Evolutionary conservation across 441 rosid species (phyloP).

Genomic region (Gossypium davidsonii): DNA sequence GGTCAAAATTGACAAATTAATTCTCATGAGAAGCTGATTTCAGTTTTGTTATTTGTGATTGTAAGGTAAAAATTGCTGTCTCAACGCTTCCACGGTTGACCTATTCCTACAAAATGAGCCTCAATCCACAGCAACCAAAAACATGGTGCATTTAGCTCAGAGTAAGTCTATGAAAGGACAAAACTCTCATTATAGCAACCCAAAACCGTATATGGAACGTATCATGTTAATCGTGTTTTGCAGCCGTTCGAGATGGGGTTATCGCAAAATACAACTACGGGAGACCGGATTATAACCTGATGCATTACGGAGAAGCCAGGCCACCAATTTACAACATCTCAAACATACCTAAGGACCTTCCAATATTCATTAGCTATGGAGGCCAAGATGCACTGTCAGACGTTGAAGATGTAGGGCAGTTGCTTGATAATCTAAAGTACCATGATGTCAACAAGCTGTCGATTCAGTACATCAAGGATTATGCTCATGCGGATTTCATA

Average conservation of each 20-base stretch:
- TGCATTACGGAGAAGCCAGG: slow-evolving; percentile 46
- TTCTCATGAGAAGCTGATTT: background rate
- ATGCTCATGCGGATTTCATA: slow-evolving; percentile 84
- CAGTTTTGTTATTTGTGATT: background rate
- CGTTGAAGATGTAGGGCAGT: slow-evolving; percentile 44
- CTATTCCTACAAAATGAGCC: slow-evolving; percentile 63
- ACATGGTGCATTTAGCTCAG: slow-evolving; percentile 84
- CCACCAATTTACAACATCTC: slow-evolving; percentile 80
- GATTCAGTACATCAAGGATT: slow-evolving; percentile 52
- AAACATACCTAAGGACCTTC: slow-evolving; percentile 58
- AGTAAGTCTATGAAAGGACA: slow-evolving; percentile 35
- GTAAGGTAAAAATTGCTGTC: slow-evolving; percentile 75
- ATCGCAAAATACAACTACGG: slow-evolving; percentile 72
- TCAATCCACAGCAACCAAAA: slow-evolving; percentile 76
- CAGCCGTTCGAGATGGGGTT: slow-evolving; percentile 59
- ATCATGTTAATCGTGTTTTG: background rate
- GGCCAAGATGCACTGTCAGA: slow-evolving; percentile 67
- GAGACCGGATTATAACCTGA: slow-evolving; percentile 30
- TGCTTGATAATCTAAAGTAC: slow-evolving; percentile 56
- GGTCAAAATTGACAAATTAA: background rate
- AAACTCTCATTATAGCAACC: background rate
- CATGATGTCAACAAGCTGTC: slow-evolving; percentile 57
- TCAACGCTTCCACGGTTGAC: slow-evolving; percentile 59
- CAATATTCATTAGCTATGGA: slow-evolving; percentile 81
- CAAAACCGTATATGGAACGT: background rate